Evolutionary conservation across 1,284 basidiomycete genomes (phyloP), one percentile per base, ranked within the genome.

Genomic region (Polyporus tsugae): DNA sequence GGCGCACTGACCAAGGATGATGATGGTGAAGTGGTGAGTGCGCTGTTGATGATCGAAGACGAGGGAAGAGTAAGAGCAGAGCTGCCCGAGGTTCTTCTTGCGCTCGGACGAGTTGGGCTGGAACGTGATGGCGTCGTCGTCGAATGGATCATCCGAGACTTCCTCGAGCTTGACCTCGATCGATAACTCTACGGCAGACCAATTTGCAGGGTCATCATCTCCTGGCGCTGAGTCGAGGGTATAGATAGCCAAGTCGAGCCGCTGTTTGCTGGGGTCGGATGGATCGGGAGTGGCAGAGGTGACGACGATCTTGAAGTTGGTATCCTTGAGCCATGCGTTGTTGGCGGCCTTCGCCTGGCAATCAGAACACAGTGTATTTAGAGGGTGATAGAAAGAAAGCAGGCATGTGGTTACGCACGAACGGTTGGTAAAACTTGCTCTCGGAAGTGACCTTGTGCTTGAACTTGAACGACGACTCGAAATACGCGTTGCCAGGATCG

Each of bases 41-140:
- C 62, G 59, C 38, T 64, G 63, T 46, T 74, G 70, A 22, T 57
- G 25, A 0, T 60, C 19, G 60, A 71, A 68, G 41, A 73, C 42
- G 25, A 52, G 25, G 5, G 58, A 60, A n/a, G 66, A 55, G 52
- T 71, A 70, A 1, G 58, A 60, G 2, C 65, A 42, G 13, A 67
- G 59, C 35, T 71, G 65, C 3, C 58, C 58, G 7, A 69, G 61
- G 17, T 49, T 61, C 0, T 55, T 36, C n/a, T 39, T 55, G 15
- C 67, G 63, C 1, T 29, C 15, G 1, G 38, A 22, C 2, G 60
- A 13, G 25, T 13, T 9, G 13, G 70, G 55, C 25, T 58, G 42
- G 42, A 36, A 55, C 7, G 58, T 33, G 22, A 2, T 15, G 4
- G 36, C 29, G 2, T 55, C 9, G 7, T 66, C 64, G 38, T 66